phyloP scores from a whole-genome alignment of 768 basidiomycete species.

The Pisolithus albus region DNA sequence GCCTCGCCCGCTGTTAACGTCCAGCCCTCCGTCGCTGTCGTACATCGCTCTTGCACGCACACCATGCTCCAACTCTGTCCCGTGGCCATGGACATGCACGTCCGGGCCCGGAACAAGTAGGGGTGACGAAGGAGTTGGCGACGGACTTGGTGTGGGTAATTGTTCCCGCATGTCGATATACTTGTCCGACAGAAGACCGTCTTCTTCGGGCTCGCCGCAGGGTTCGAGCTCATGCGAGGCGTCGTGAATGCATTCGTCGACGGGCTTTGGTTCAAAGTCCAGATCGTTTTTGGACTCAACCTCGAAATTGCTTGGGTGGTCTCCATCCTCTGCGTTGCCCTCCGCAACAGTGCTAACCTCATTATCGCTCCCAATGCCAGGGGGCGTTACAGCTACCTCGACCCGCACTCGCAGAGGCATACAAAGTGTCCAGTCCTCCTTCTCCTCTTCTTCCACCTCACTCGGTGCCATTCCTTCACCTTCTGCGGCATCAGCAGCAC shows the following conservation, averaged over 20 bases:
- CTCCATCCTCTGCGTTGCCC: background rate
- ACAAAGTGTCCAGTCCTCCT: constrained; percentile 27
- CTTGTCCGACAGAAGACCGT: background rate
- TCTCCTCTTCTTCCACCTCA: constrained; percentile 5
- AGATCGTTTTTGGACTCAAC: background rate
- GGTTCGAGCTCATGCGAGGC: background rate
- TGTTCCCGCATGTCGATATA: constrained; percentile 6
- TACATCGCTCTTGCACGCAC: constrained; percentile 6
- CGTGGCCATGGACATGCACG: background rate
- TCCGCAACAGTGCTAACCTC: constrained; percentile 1
- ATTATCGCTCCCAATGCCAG: background rate
- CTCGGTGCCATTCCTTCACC: background rate
- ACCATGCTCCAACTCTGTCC: constrained; percentile 6
- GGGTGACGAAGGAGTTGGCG: constrained; percentile 15
- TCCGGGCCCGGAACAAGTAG: background rate
- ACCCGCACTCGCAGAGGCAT: constrained; percentile 23
- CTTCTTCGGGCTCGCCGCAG: constrained; percentile 1
- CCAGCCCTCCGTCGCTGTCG: constrained; percentile 25
- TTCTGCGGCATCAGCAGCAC: constrained; percentile 2
- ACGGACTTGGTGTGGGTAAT: constrained; percentile 24
- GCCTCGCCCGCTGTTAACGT: constrained; percentile 23
- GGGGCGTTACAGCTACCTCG: background rate
- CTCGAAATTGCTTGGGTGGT: background rate
- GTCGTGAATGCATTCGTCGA: background rate
- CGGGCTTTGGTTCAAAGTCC: background rate